Evolutionary conservation across 306 rosid species (phyloP).

Genomic region (Aeschynomene evenia): DNA sequence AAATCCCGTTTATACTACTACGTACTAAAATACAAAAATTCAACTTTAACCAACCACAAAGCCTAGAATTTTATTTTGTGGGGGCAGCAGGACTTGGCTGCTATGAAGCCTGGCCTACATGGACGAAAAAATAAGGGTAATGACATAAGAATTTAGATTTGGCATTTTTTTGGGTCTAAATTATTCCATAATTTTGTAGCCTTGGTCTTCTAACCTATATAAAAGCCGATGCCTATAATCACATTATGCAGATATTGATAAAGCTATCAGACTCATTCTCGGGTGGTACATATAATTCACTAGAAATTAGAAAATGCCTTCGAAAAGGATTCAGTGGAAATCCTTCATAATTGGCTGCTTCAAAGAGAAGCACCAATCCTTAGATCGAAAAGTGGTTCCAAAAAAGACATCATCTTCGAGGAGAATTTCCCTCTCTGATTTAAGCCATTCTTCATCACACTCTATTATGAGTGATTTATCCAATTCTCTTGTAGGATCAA

Average conservation of each 20-base stretch:
- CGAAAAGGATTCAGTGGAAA: conserved; percentile 41
- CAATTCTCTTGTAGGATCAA: conserved; percentile 68
- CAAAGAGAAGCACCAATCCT: conserved; percentile 33
- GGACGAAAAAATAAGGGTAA: conserved; percentile 3
- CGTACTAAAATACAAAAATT: neutral
- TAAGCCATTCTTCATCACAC: conserved; percentile 60
- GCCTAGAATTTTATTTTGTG: neutral
- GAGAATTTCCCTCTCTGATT: conserved; percentile 72
- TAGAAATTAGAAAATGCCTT: conserved; percentile 38
- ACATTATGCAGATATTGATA: conserved; percentile 27
- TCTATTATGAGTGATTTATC: conserved; percentile 79
- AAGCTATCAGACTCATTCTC: conserved; percentile 20
- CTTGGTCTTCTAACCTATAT: conserved; percentile 33
- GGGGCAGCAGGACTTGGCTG: conserved; percentile 4
- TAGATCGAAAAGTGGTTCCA: conserved; percentile 30
- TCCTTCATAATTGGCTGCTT: conserved; percentile 56
- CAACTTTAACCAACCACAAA: neutral
- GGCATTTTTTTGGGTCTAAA: conserved; percentile 19
- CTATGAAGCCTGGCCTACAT: conserved; percentile 24
- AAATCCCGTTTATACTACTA: conserved; percentile 16
- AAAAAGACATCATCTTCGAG: conserved; percentile 39
- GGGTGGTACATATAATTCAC: neutral
- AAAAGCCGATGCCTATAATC: conserved; percentile 18
- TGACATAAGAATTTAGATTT: conserved; percentile 25
- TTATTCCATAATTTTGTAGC: conserved; percentile 9